A percentile compares a stretch with the other conserved stretches of the same genome.
Conservation (phyloP, 805 yeast species). For the Candida maesae region DNA sequence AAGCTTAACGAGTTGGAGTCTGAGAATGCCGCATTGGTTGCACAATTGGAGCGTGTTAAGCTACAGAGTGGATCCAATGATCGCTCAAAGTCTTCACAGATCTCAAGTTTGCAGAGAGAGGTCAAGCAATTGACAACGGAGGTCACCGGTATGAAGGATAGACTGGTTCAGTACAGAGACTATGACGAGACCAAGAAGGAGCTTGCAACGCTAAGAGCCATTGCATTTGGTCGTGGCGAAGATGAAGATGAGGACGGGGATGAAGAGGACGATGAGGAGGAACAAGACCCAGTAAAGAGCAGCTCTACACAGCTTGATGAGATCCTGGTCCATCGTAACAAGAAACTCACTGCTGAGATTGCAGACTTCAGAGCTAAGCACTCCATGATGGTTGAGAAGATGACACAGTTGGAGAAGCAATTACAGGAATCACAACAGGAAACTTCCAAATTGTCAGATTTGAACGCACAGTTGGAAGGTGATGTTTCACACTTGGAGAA, state of each 20-base stretch:
- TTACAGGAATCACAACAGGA: conserved; percentile 34
- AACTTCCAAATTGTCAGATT: conserved; percentile 37
- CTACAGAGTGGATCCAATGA: conserved; percentile 29
- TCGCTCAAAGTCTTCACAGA: conserved; percentile 14
- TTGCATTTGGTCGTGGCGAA: conserved; percentile 60
- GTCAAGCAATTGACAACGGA: conserved; percentile 43
- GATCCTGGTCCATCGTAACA: conserved; percentile 66
- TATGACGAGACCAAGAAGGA: conserved; percentile 82
- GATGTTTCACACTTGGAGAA: conserved; percentile 55
- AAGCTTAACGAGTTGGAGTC: conserved; percentile 57
- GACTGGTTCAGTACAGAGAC: conserved; percentile 52
- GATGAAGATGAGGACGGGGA: conserved; percentile 25
- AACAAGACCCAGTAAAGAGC: conserved; percentile 23
- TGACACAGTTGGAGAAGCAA: conserved; percentile 37
- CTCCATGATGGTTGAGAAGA: conserved; percentile 40
- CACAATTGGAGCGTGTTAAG: conserved; percentile 52
- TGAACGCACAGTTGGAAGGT: conserved; percentile 64
- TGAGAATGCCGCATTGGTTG: conserved; percentile 61
- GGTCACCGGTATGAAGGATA: conserved; percentile 43
- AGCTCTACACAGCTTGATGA: conserved; percentile 41
- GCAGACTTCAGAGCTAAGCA: conserved; percentile 61
- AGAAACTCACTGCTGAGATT: conserved; percentile 65
- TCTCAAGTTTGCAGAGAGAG: conserved; percentile 29
- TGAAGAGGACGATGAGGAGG: conserved; percentile 21
- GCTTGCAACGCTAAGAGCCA: conserved; percentile 63